phyloP scores from a whole-genome alignment of 805 yeast species.

The Yamadazyma sp. region DNA sequence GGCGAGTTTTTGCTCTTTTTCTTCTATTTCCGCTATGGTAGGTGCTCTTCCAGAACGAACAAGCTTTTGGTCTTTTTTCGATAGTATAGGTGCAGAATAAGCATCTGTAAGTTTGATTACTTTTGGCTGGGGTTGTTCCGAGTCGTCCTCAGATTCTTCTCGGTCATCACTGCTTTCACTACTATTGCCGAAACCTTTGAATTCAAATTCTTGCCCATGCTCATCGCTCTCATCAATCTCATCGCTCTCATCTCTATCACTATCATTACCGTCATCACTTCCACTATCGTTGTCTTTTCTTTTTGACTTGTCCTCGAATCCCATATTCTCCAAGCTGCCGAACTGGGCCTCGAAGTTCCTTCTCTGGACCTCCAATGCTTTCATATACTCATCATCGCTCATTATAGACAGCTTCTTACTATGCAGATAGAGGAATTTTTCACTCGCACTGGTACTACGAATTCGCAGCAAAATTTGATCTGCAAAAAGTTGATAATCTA shows the following conservation, averaged over 20 bases:
- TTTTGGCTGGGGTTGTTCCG: slow-evolving; percentile 30
- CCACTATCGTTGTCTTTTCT: slow-evolving; percentile 17
- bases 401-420: background rate
- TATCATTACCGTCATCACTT: slow-evolving; percentile 23
- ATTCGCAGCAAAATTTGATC: too few species aligned
- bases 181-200: slow-evolving; percentile 10
- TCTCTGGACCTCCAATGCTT: slow-evolving; percentile 52
- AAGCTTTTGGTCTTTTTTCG: slow-evolving; percentile 51
- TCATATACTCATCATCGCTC: slow-evolving; percentile 33
- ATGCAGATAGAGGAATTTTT: slow-evolving; percentile 1
- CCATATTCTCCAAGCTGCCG: slow-evolving; percentile 54
- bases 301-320: slow-evolving; percentile 30
- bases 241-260: slow-evolving; percentile 17
- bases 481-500: too few species aligned
- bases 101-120: slow-evolving; percentile 49
- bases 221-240: slow-evolving; percentile 16
- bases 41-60: slow-evolving; percentile 64
- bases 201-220: slow-evolving; percentile 13
- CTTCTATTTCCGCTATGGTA: slow-evolving; percentile 35
- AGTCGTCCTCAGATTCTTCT: slow-evolving; percentile 19
- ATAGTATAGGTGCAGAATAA: slow-evolving; percentile 26
- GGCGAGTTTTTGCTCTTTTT: slow-evolving; percentile 22
- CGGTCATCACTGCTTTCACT: slow-evolving; percentile 14
- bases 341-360: slow-evolving; percentile 63
- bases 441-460: background rate